A percentile compares a stretch with the other conserved stretches of the same genome.
These are phyloP conservation scores for Setaria viridis DNA, from an alignment of 202 grass and related monocot genomes.

Conservation along the genomic window DNA sequence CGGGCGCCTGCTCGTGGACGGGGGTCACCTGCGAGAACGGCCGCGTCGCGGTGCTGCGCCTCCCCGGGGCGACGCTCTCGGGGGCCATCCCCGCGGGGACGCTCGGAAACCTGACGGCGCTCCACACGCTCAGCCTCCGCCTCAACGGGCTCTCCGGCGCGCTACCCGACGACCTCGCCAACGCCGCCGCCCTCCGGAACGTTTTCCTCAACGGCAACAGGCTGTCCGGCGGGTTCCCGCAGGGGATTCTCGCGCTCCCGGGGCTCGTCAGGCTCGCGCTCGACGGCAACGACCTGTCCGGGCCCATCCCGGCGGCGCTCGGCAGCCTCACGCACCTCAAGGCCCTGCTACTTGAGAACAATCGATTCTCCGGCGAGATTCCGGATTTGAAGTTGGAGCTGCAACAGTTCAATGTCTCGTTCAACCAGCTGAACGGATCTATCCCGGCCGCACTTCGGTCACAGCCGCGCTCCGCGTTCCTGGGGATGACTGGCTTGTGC, in stretches of 20 bases:
- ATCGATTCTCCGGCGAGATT: slow-evolving; percentile 61
- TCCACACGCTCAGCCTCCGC: slow-evolving; percentile 66
- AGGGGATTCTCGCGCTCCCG: slow-evolving; percentile 33
- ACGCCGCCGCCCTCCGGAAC: slow-evolving; percentile 37
- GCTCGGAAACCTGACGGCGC: slow-evolving; percentile 66
- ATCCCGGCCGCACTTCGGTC: slow-evolving; percentile 56
- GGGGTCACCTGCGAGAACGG: slow-evolving; percentile 53
- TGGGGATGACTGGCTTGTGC: slow-evolving; percentile 52
- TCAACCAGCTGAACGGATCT: slow-evolving; percentile 68
- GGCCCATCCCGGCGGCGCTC: slow-evolving; percentile 45
- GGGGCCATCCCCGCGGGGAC: slow-evolving; percentile 43
- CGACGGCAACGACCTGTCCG: slow-evolving; percentile 53
- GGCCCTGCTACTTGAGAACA: slow-evolving; percentile 56
- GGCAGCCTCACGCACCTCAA: slow-evolving; percentile 59
- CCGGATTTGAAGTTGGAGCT: slow-evolving; percentile 54
- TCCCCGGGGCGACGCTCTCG: slow-evolving; percentile 41
- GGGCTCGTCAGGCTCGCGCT: slow-evolving; percentile 54
- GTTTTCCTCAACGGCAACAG: slow-evolving; percentile 63
- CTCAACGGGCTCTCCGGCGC: slow-evolving; percentile 53
- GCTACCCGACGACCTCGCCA: slow-evolving; percentile 50
- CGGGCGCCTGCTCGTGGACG: slow-evolving; percentile 49
- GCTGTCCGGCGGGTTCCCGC: slow-evolving; percentile 58
- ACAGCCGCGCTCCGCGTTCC: slow-evolving; percentile 51
- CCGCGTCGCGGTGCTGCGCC: slow-evolving; percentile 56
- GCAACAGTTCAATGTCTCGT: slow-evolving; percentile 71